phyloP scores from a whole-genome alignment of 345 rosid genomes.

The Luvunga scandens region DNA sequence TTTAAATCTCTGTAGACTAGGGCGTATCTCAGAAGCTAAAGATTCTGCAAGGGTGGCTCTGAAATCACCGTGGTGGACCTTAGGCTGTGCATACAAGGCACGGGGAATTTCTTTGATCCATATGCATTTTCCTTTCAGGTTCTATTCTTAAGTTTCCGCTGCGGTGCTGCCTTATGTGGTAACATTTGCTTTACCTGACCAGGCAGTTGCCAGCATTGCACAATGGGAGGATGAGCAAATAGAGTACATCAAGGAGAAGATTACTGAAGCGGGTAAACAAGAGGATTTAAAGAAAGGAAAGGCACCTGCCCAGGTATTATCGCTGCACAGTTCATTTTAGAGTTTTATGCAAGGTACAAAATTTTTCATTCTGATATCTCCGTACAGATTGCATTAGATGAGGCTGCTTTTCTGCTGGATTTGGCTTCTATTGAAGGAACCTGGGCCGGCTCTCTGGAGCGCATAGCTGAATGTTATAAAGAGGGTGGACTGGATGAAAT shows the following conservation, averaged over 20 bases:
- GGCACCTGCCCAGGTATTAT: conserved; percentile 63
- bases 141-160: conserved; percentile 3
- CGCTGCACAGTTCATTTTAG: background rate
- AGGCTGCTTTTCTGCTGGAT: conserved; percentile 86
- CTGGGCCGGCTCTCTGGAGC: conserved; percentile 55
- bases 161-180: background rate
- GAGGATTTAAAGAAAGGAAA: conserved; percentile 89
- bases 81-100: conserved; percentile 78
- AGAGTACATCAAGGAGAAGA: conserved; percentile 77
- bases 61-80: conserved; percentile 92
- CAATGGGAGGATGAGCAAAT: conserved; percentile 95
- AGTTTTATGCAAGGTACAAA: background rate
- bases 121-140: background rate
- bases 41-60: conserved; percentile 85
- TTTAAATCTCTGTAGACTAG: conserved; percentile 46
- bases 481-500: conserved; percentile 66
- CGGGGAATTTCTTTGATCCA: conserved; percentile 7
- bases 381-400: conserved; percentile 59
- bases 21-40: conserved; percentile 73
- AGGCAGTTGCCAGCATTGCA: conserved; percentile 75
- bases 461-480: conserved; percentile 65
- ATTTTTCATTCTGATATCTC: conserved; percentile 2
- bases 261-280: conserved; percentile 67
- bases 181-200: conserved; percentile 9
- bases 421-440: conserved; percentile 83